Evolutionary conservation across 2,329 filamentous ascomycete species (phyloP).

Genomic region (Neonectria ditissima): DNA sequence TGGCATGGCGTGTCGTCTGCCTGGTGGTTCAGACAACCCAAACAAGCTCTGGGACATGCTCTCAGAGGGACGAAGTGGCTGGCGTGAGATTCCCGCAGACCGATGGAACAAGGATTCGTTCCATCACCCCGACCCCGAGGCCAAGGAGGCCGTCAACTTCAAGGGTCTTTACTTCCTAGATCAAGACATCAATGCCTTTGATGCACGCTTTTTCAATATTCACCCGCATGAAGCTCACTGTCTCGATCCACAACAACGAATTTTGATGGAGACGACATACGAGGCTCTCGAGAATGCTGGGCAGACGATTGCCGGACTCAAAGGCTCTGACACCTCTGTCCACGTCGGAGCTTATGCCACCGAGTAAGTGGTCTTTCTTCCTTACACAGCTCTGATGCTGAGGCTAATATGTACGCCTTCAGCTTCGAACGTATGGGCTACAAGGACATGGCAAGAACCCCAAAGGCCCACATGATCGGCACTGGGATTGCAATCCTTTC

Average conservation of each 20-base stretch:
- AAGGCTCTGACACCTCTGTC: constrained; percentile 46
- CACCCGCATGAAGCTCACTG: constrained; percentile 46
- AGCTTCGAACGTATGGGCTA: constrained; percentile 31
- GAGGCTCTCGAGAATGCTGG: constrained; percentile 52
- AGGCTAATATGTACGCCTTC: background rate
- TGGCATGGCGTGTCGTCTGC: constrained; percentile 47
- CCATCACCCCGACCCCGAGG: constrained; percentile 38
- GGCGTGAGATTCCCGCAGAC: constrained; percentile 37
- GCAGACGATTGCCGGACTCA: constrained; percentile 38
- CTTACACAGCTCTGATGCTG: background rate
- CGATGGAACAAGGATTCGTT: constrained; percentile 42
- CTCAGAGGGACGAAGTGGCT: constrained; percentile 32
- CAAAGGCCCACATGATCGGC: constrained; percentile 48
- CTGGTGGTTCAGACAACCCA: constrained; percentile 41
- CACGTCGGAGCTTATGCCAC: constrained; percentile 46
- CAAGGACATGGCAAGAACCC: constrained; percentile 26
- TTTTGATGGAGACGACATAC: constrained; percentile 51
- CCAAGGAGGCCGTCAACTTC: constrained; percentile 32
- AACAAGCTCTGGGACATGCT: constrained; percentile 47
- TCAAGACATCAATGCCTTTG: constrained; percentile 33
- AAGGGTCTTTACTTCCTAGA: constrained; percentile 29
- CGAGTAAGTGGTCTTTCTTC: constrained; percentile 18
- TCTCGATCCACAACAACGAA: constrained; percentile 50
- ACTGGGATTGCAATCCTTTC: constrained; percentile 45
- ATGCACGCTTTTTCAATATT: constrained; percentile 50